A percentile compares a stretch with the other conserved stretches of the same genome.
These are phyloP conservation scores for Starmerella ratchasimensis DNA, from an alignment of 805 yeast genomes.

Conservation along the genomic window DNA sequence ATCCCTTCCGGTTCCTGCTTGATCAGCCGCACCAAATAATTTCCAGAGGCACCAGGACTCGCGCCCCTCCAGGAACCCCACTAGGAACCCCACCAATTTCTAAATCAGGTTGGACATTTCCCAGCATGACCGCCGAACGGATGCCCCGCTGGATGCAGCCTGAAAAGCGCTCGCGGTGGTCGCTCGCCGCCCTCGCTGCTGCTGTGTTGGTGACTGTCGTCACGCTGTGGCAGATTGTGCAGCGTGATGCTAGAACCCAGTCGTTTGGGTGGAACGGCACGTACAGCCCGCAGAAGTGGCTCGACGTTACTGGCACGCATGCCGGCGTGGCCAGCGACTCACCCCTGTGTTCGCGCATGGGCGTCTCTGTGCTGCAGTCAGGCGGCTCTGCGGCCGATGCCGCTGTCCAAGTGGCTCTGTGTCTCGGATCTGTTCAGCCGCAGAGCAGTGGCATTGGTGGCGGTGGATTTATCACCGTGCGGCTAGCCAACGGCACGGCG, in stretches of 20 bases:
- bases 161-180: neutral
- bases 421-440: constrained; percentile 73
- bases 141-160: constrained; percentile 3
- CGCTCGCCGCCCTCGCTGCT: neutral
- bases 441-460: constrained; percentile 89
- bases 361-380: constrained; percentile 37
- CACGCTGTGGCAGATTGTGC: neutral
- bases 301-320: constrained; percentile 21
- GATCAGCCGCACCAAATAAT: too few species aligned
- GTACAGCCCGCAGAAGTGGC: constrained; percentile 11
- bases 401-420: constrained; percentile 72
- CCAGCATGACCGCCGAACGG: too few species aligned
- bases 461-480: constrained; percentile 60
- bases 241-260: neutral
- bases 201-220: neutral
- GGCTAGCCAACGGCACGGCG: constrained; percentile 34
- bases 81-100: too few species aligned
- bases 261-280: constrained; percentile 15
- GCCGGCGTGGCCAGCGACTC: constrained; percentile 63
- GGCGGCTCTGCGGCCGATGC: constrained; percentile 88
- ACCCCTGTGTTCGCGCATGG: constrained; percentile 49
- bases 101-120: too few species aligned
- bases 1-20: too few species aligned
- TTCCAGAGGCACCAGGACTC: too few species aligned
- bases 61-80: too few species aligned